Base-by-base conservation (phyloP, 2,329 filamentous ascomycete species). In the Pestalotiopsis sp. region DNA sequence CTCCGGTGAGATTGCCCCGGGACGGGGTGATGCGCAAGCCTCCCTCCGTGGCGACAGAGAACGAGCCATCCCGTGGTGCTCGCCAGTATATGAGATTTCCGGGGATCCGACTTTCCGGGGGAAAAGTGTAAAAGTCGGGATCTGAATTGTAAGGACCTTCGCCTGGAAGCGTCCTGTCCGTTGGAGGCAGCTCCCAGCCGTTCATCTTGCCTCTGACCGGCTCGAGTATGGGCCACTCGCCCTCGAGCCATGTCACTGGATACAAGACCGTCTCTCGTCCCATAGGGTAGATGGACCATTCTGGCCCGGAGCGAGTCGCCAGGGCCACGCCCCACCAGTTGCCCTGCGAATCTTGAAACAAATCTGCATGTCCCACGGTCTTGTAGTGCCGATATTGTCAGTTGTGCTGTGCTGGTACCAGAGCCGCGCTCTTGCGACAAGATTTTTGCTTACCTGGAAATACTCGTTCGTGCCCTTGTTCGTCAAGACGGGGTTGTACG, bases 311-410 rank as follows among this genome's bases (percentile, higher is more conserved):
- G 2, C 86, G 79, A 0, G 83, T 85, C 0, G 83, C 79, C 1
- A 89, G 76, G 1, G 81, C 81, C 4, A 84, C 78, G 0, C 80
- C 83, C 86, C 86, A 88, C 87, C 87, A 89, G 38, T 85, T 82
- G 0, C 84, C 85, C 0, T 71, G 45, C 0, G 71, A 58, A 61
- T 84, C 82, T 61, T 84, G 82, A 72, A 85, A 84, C 0, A 85
- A 71, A 70, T 85, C 83, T 1, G 75, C 82, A 68, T 86, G 84
- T 1, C 84, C 82, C 4, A 83, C 80, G 1, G 80, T 36, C 31
- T 36, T 2, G 2, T 0, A 36, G 6, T 36, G 9, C 9, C 9
- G 31, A 9, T 2, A 36, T 36, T 36, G 31, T 36, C 31, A 36
- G 31, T 9, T 2, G 31, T 31, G 9, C 31, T 2, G 31, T 31